Conservation (phyloP, 2,329 filamentous ascomycete genomes). For the Truncatella angustata region DNA sequence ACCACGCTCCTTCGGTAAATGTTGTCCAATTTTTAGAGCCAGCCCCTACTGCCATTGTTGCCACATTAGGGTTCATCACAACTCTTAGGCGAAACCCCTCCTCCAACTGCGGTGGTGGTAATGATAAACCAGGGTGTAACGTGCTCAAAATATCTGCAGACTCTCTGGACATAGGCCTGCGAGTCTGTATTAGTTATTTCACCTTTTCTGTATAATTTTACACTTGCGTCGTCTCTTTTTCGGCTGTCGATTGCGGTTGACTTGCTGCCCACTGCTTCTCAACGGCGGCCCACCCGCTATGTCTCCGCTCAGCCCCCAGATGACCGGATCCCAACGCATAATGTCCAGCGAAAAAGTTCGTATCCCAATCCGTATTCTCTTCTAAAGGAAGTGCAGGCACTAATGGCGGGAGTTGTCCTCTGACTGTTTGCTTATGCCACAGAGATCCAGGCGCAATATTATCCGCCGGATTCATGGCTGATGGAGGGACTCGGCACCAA, state of each 20-base stretch:
- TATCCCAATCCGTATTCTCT: constrained; percentile 24
- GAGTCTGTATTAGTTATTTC: not conserved
- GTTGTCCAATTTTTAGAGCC: constrained; percentile 26
- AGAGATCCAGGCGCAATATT: constrained; percentile 5
- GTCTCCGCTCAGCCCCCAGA: constrained; percentile 18
- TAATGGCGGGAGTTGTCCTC: constrained; percentile 6
- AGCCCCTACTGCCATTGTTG: constrained; percentile 21
- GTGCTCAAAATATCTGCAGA: constrained; percentile 12
- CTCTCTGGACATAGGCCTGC: constrained; percentile 7
- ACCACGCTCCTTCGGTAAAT: constrained; percentile 25
- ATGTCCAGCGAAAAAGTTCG: constrained; percentile 15
- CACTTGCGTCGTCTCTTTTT: not conserved
- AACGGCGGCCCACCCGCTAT: constrained; percentile 26
- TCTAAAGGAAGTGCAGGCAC: constrained; percentile 5
- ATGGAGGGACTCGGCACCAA: not conserved
- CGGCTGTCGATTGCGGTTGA: not conserved
- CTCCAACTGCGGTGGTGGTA: constrained; percentile 23
- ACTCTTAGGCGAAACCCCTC: constrained; percentile 28
- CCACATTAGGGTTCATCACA: constrained; percentile 22
- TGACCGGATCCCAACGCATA: not conserved
- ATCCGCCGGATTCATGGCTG: not conserved
- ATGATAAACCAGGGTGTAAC: constrained; percentile 22
- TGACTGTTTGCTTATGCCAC: constrained; percentile 7
- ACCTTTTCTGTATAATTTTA: not conserved
- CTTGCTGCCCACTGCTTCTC: constrained; percentile 20